phyloP scores from a whole-genome alignment of 208 protist species.

The Vickermania spadyakhi region DNA sequence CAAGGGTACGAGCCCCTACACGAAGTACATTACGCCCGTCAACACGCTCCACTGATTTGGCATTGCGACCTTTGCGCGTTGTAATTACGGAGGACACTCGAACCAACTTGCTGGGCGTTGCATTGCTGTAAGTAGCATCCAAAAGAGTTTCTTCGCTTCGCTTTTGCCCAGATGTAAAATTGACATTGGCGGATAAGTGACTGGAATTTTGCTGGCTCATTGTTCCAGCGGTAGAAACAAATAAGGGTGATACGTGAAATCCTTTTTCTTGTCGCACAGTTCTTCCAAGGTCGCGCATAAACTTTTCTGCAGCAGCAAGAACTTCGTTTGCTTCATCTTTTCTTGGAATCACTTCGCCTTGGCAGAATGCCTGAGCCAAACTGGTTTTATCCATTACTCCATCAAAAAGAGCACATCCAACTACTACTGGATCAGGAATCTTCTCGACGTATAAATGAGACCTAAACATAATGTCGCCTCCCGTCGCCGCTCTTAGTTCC shows the following conservation, averaged over 20 bases:
- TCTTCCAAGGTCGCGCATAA: slow-evolving; percentile 59
- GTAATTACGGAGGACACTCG: slow-evolving; percentile 56
- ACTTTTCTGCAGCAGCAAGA: slow-evolving; percentile 41
- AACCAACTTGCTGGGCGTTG: slow-evolving; percentile 73
- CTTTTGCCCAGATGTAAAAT: slow-evolving; percentile 76
- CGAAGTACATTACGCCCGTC: slow-evolving; percentile 63
- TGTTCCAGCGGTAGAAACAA: slow-evolving; percentile 53
- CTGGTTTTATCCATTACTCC: slow-evolving; percentile 45
- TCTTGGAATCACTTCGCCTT: slow-evolving; percentile 5
- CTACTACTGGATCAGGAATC: slow-evolving; percentile 48
- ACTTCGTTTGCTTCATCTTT: slow-evolving; percentile 7
- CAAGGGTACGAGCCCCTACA: slow-evolving; percentile 70
- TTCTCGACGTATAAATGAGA: slow-evolving; percentile 57
- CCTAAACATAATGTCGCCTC: slow-evolving; percentile 68
- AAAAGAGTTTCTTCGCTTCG: slow-evolving; percentile 55
- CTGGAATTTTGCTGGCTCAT: slow-evolving; percentile 72
- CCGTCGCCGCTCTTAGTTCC: slow-evolving; percentile 36
- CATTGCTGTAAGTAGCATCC: slow-evolving; percentile 80
- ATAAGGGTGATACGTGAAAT: slow-evolving; percentile 77
- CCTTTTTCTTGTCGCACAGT: slow-evolving; percentile 78
- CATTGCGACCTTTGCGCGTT: slow-evolving; percentile 16
- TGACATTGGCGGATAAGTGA: slow-evolving; percentile 56
- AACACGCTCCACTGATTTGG: slow-evolving; percentile 23
- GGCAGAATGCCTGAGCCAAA: slow-evolving; percentile 72
- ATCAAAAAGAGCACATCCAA: slow-evolving; percentile 60